Evolutionary conservation across 768 basidiomycete species (phyloP), one percentile per base, ranked within the genome.

Genomic region (Boletus insuetus): DNA sequence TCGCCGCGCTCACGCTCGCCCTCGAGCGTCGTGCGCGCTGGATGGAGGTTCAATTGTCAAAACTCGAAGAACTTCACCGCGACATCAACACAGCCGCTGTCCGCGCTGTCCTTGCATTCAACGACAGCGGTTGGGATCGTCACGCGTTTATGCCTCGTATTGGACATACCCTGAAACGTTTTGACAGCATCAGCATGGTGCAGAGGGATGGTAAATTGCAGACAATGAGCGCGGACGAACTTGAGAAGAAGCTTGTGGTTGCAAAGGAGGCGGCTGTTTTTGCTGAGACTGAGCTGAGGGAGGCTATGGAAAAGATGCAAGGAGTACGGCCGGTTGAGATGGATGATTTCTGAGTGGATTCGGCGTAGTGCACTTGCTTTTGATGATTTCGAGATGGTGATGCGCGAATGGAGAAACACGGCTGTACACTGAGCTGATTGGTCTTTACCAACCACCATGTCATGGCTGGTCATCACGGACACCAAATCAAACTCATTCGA

Each of bases 31-130:
- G 92, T n/a, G 92, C 91, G 16, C 80, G 89, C 41, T 94, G 91
- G 90, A 93, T 94, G 89, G 91, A 94, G 71, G 88, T 91, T 20
- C 91, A 93, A 69, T 72, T 94, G 17, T 89, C 89, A 0, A 93
- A 94, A 67, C 76, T 94, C 35, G 91, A 94, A 69, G 91, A 91
- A 64, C 77, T 94, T 34, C 91, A 94, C 61, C 86, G 89, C 29
- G 91, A 94, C 61, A 93, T 94, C 73, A 94, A 94, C 70, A 89
- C 83, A 3, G 91, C 91, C 7, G 90, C 91, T 5, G 89, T 92
- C 26, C 81, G 86, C 26, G 89, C 89, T 8, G 85, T 92, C 20
- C 78, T 93, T 24, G 81, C 86, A 2, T 87, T 90, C 76, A 93
- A 92, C 61, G 90, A 94, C 71, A 85, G 79, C 56, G 90, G 91